A percentile compares a stretch with the other conserved stretches of the same genome.
Conservation (phyloP, 805 yeast species). For the Wickerhamiella australiensis region DNA sequence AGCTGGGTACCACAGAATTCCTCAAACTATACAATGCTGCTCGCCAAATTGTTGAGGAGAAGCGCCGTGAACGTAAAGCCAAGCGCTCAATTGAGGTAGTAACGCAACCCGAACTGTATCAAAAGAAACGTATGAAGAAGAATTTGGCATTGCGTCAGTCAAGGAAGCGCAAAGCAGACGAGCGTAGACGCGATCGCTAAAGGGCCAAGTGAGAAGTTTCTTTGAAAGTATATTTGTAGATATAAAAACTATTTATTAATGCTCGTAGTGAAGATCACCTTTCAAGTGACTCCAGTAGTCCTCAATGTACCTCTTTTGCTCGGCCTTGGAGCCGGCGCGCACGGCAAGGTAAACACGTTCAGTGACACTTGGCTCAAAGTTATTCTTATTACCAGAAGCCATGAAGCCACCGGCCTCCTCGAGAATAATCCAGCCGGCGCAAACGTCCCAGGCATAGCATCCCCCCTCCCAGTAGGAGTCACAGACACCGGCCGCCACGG, state of each 20-base stretch:
- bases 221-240: neutral
- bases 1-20: constrained; percentile 61
- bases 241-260: neutral
- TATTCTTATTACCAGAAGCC: constrained; percentile 43
- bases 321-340: constrained; percentile 37
- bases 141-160: neutral
- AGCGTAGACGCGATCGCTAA: constrained; percentile 2
- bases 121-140: constrained; percentile 42
- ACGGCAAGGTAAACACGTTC: constrained; percentile 46
- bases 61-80: constrained; percentile 59
- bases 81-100: constrained; percentile 66
- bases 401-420: constrained; percentile 47
- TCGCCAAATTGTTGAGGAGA: constrained; percentile 42
- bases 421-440: constrained; percentile 54
- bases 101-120: constrained; percentile 70
- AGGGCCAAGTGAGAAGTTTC: neutral
- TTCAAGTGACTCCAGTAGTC: constrained; percentile 41
- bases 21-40: constrained; percentile 50
- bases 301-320: constrained; percentile 36
- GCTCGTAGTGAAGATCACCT: constrained; percentile 34
- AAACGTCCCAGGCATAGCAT: constrained; percentile 59
- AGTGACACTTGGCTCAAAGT: constrained; percentile 40
- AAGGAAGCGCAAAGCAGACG: constrained; percentile 4
- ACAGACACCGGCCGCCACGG: constrained; percentile 45
- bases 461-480: constrained; percentile 64